Evolutionary conservation across 495 filamentous ascomycete genomes (phyloP).

Genomic region (Aspergillus bridgeri): DNA sequence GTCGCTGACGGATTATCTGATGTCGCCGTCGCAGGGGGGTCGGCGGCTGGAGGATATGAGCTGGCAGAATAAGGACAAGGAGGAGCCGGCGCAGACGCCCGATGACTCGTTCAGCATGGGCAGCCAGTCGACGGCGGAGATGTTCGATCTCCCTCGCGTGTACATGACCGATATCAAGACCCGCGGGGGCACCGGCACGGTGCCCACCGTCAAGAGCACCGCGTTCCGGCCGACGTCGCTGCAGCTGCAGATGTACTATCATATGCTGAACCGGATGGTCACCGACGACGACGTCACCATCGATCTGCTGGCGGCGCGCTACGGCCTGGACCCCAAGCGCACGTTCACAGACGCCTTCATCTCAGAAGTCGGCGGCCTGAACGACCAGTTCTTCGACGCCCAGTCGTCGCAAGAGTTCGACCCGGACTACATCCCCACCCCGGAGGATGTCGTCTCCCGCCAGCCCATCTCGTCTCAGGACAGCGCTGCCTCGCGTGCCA

Average conservation of each 20-base stretch:
- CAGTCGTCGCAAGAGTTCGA: conserved; percentile 32
- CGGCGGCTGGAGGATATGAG: conserved; percentile 32
- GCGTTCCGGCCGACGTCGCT: conserved; percentile 75
- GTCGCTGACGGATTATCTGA: conserved; percentile 49
- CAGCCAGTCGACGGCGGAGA: conserved; percentile 21
- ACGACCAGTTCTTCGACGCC: conserved; percentile 53
- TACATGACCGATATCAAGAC: conserved; percentile 93
- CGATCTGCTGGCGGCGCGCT: conserved; percentile 61
- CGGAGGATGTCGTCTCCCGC: conserved; percentile 22
- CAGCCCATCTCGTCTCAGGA: background rate
- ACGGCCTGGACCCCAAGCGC: conserved; percentile 58
- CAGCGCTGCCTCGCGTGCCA: background rate
- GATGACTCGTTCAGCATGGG: conserved; percentile 11
- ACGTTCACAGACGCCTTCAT: conserved; percentile 79
- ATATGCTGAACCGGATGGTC: conserved; percentile 74
- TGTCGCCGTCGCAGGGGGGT: conserved; percentile 41
- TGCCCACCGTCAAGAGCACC: conserved; percentile 59
- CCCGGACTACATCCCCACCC: conserved; percentile 26
- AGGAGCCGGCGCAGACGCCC: background rate
- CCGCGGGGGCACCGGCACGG: conserved; percentile 48
- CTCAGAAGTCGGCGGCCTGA: conserved; percentile 66
- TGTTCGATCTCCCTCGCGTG: conserved; percentile 40
- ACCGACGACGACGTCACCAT: conserved; percentile 66
- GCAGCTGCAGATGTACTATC: conserved; percentile 88
- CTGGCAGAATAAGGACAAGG: conserved; percentile 8